A percentile compares a stretch with the other conserved stretches of the same genome.
Conservation (phyloP, 192 early-diverging fungal genomes). For the Backusella australiensis region DNA sequence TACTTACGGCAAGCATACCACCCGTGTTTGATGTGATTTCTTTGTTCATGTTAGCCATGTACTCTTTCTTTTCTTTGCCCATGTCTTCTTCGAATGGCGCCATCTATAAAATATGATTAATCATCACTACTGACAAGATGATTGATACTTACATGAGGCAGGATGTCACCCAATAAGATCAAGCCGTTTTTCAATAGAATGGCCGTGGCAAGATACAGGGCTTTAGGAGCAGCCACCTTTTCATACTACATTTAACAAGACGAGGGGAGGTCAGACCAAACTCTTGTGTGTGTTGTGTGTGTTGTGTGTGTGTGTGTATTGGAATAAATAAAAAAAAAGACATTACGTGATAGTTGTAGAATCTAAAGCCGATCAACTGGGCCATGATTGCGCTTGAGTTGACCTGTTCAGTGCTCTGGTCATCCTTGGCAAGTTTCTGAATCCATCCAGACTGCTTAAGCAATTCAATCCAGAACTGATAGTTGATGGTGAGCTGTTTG, state of each 20-base stretch:
- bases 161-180: conserved; percentile 58
- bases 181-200: conserved; percentile 52
- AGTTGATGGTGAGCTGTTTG: conserved; percentile 61
- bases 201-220: conserved; percentile 55
- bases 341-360: conserved; percentile 52
- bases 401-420: background rate
- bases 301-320: too few species aligned
- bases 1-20: conserved; percentile 15
- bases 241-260: background rate
- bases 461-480: conserved; percentile 70
- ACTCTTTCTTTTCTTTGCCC: conserved; percentile 42
- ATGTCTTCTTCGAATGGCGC: conserved; percentile 51
- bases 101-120: conserved; percentile 27
- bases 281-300: background rate
- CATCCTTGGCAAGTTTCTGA: background rate
- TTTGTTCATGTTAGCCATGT: conserved; percentile 40
- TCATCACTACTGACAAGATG: too few species aligned
- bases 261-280: background rate
- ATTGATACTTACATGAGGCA: conserved; percentile 51
- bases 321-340: background rate
- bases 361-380: conserved; percentile 80
- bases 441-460: conserved; percentile 54
- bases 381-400: conserved; percentile 35
- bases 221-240: conserved; percentile 33
- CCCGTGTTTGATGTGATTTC: conserved; percentile 27